A percentile compares a stretch with the other conserved stretches of the same genome.
Conservation (phyloP, 2,329 filamentous ascomycete species). For the Mycogone perniciosa region DNA sequence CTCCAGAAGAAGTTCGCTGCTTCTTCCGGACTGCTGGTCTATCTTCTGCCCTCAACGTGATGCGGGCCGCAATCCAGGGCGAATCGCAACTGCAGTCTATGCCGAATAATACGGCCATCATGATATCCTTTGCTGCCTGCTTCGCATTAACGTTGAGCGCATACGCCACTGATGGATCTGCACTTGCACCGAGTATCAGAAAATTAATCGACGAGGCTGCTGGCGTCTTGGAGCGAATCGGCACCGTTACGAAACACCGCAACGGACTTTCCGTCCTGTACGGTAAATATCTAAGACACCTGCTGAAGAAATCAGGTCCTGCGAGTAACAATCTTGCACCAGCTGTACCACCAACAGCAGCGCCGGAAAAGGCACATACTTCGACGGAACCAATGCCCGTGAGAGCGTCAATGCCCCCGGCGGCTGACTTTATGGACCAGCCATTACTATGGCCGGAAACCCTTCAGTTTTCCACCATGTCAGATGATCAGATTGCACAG, state of each 20-base stretch:
- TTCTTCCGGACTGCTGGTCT: constrained; percentile 68
- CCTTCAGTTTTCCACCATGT: constrained; percentile 62
- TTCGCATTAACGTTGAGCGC: constrained; percentile 60
- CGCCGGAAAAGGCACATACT: constrained; percentile 2
- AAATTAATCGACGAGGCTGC: constrained; percentile 63
- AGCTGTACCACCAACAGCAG: constrained; percentile 1
- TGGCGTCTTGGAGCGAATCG: constrained; percentile 62
- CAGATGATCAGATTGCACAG: constrained; percentile 60
- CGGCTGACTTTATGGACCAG: constrained; percentile 23
- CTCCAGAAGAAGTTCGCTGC: constrained; percentile 61
- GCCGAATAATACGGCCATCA: constrained; percentile 73
- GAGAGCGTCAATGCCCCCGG: constrained; percentile 18
- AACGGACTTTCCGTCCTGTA: constrained; percentile 56
- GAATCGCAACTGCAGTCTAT: constrained; percentile 64
- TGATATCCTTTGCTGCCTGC: constrained; percentile 70
- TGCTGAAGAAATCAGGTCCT: constrained; percentile 34
- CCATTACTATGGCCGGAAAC: constrained; percentile 40
- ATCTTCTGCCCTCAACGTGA: constrained; percentile 66
- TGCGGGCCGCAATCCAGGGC: constrained; percentile 66
- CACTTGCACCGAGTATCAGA: constrained; percentile 56
- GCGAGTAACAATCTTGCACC: constrained; percentile 14
- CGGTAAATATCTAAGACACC: constrained; percentile 39
- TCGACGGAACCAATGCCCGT: constrained; percentile 13
- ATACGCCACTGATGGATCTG: constrained; percentile 50
- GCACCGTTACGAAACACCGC: constrained; percentile 57